phyloP scores from a whole-genome alignment of 176 grass and related monocot species.

The Lolium perenne region DNA sequence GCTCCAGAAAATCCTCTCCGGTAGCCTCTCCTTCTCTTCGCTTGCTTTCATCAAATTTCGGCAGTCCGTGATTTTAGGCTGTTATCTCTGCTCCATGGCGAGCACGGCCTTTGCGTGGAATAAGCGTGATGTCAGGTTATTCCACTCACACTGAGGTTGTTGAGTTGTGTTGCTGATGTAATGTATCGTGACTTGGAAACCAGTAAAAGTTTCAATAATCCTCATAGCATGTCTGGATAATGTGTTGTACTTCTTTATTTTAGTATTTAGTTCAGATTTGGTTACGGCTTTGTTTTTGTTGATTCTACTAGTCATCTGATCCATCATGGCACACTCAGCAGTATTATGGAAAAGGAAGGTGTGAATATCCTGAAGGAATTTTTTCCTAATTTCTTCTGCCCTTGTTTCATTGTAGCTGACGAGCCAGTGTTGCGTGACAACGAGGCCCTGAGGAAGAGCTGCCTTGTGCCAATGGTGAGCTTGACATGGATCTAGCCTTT shows the following conservation, averaged over 20 bases:
- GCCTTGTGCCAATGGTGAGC: conserved; percentile 81
- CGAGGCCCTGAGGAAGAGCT: conserved; percentile 70
- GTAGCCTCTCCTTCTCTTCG: conserved; percentile 37
- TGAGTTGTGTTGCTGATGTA: neutral
- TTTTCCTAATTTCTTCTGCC: neutral
- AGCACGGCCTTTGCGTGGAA: neutral
- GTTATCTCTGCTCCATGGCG: neutral
- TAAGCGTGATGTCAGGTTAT: conserved; percentile 4
- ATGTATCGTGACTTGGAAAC: neutral
- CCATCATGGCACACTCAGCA: neutral
- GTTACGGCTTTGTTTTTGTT: neutral
- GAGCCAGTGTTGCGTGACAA: conserved; percentile 84
- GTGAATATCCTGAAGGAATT: neutral
- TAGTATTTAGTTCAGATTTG: neutral
- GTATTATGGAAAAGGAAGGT: neutral
- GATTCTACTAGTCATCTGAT: neutral
- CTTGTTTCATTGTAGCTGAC: conserved; percentile 57
- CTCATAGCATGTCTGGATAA: neutral
- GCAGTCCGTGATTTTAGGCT: neutral
- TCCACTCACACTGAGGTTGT: neutral
- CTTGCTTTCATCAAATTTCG: neutral
- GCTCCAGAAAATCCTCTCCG: conserved; percentile 86
- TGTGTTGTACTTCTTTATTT: neutral
- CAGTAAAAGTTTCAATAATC: neutral
- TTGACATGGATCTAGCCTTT: neutral